Base-by-base conservation (phyloP, 345 rosid genomes). In the Gossypium bickii region DNA sequence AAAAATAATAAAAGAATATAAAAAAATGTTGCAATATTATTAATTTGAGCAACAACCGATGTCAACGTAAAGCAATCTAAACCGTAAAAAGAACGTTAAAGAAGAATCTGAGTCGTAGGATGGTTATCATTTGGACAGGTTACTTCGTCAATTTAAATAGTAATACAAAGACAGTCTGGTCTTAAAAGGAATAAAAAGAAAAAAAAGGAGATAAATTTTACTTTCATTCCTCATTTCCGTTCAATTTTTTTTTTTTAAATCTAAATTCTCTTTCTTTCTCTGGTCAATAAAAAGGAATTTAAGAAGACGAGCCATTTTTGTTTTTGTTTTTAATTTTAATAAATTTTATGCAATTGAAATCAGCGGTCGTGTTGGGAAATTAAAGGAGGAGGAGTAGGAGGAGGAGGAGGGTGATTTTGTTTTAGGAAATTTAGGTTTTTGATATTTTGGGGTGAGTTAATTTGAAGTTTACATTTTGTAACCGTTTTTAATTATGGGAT, bases 401-500 rank as follows among this genome's bases (percentile, higher is more conserved):
- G 52, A 15, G 17, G 53, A 20, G 24, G 24, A 51, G 77, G 63
- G 25, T 55, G 72, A 43, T 75, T 75, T 48, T 2, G 12, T n/a
- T 55, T n/a, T 55, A 75, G 55, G 44, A 58, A 70, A 60, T 43
- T 13, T 79, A 63, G 52, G 76, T 80, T 74, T 79, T 76, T 79
- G 71, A 51, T 78, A 25, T 73, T 34, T 51, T 69, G 64, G 70
- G 57, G 17, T 64, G 29, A 62, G 49, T 72, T 55, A 53, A 11
- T 34, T 67, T 75, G 69, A 45, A 48, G 11, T 77, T 74, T 68
- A 16, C 52, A 9, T 4, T 52, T 45, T 41, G 18, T 34, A 17
- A 44, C 63, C 59, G 48, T 48, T 68, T n/a, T 76, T 68, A 66
- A 71, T 77, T 52, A 95, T 95, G 99, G 97, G 98, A 61, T 85